These are phyloP conservation scores for Flagelloscypha sp. DNA, from an alignment of 768 basidiomycete genomes.

Conservation along the genomic window DNA sequence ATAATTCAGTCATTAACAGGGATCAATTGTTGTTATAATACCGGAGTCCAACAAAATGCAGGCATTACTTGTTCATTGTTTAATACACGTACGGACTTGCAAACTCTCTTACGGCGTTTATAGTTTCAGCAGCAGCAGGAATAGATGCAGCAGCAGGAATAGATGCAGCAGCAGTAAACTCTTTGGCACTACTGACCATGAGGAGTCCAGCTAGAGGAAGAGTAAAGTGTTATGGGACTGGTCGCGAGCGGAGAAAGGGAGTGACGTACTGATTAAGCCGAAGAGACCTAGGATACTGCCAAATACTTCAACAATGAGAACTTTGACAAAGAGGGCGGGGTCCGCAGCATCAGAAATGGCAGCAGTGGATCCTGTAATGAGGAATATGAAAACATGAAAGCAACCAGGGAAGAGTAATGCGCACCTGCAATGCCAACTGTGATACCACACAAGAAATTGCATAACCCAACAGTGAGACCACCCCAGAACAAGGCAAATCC, in stretches of 20 bases:
- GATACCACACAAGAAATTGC: constrained; percentile 91
- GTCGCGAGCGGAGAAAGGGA: not conserved
- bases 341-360: constrained; percentile 94
- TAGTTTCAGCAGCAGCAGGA: constrained; percentile 22
- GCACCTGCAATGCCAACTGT: constrained; percentile 91
- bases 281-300: constrained; percentile 88
- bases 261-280: constrained; percentile 76
- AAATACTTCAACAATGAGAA: constrained; percentile 93
- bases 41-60: too few species aligned
- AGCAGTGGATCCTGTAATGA: constrained; percentile 93
- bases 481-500: constrained; percentile 97
- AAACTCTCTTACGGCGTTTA: too few species aligned
- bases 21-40: too few species aligned
- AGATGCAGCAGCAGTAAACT: constrained; percentile 39
- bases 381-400: too few species aligned
- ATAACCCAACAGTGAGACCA: constrained; percentile 86
- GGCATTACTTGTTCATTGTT: too few species aligned
- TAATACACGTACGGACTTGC: too few species aligned
- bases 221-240: constrained; percentile 1
- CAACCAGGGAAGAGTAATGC: too few species aligned
- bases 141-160: constrained; percentile 22
- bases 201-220: constrained; percentile 63
- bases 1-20: too few species aligned
- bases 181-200: constrained; percentile 58
- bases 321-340: constrained; percentile 90